A percentile compares a stretch with the other conserved stretches of the same genome.
phyloP scores from a whole-genome alignment of 1,284 basidiomycete species.

The Marasmius tenuissimus region DNA sequence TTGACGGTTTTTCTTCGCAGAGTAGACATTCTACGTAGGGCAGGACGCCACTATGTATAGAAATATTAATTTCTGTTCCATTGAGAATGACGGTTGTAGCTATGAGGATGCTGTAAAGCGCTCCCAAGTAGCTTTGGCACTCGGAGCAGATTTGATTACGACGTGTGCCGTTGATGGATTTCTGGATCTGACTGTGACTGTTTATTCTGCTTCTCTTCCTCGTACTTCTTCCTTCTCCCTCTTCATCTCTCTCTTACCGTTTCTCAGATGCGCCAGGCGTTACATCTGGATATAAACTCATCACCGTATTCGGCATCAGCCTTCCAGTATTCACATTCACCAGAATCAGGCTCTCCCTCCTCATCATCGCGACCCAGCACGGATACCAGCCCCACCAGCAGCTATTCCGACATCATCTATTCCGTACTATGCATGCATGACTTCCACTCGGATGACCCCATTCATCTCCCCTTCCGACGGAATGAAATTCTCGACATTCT shows the following conservation, averaged over 20 bases:
- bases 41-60: too few relatives aligned
- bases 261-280: conserved; percentile 29
- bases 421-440: conserved; percentile 67
- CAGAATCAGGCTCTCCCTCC: conserved; percentile 30
- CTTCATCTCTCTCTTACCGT: not conserved
- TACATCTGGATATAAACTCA: conserved; percentile 54
- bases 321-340: conserved; percentile 20
- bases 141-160: not conserved
- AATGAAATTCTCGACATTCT: conserved; percentile 69
- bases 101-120: not conserved
- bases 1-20: too few relatives aligned
- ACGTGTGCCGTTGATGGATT: not conserved
- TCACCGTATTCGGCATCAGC: conserved; percentile 31
- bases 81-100: not conserved
- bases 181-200: not conserved
- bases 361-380: conserved; percentile 27
- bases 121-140: not conserved
- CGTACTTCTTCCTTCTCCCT: not conserved
- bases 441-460: conserved; percentile 59
- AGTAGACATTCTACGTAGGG: too few relatives aligned
- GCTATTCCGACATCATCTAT: conserved; percentile 33
- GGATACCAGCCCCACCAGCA: conserved; percentile 27
- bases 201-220: not conserved
- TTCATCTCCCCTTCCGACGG: conserved; percentile 61
- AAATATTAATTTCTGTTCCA: too few relatives aligned